Base-by-base conservation (phyloP, 2,329 filamentous ascomycete genomes). In the Diplodia seriata region DNA sequence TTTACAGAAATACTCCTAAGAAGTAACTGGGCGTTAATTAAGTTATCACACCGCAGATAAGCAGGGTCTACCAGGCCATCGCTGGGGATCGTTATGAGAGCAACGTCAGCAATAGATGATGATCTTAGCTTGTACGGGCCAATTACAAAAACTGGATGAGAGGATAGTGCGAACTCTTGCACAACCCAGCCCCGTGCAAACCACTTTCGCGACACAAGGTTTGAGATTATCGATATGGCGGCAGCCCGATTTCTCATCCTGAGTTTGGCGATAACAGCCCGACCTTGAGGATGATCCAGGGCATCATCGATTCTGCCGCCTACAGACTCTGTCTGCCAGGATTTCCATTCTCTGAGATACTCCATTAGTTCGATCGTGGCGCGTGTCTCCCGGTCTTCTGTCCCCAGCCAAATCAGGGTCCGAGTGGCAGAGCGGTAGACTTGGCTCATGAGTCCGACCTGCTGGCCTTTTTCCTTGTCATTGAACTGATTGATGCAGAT, bases 361-460 rank as follows among this genome's bases (percentile, higher is more conserved):
- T 54, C 14, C 8, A 38, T 1, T 6, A 56, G 18, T 9, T 23
- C 8, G 29, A 38, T 1, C 15, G 53, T 29, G 31, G 20, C 1
- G 18, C 31, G 29, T 23, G 53, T 56, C 3, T 38, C n/a, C 8
- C 18, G 29, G 20, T 56, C 53, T 9, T 56, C 53, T 4, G 33
- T 18, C 14, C 71, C 71, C 1, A 72, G 66, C 71, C 71, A 70
- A 12, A 66, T 55, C 14, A 54, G 14, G 7, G 68, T 59, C 15
- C 40, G n/a, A 31, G 47, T 2, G 43, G 64, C 56, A 8, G 23
- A 18, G n/a, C 40, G 29, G 62, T 67, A 70, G 4, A 70, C 68
- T 2, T 66, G 18, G 15, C n/a, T 29, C 65, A 70, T 66, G 14
- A 55, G 55, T 15, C 11, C n/a, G 31, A 70, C 61, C 26, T 70